These are phyloP conservation scores for Saccharomyces mikatae DNA, from an alignment of 805 yeast species.

Conservation along the genomic window DNA sequence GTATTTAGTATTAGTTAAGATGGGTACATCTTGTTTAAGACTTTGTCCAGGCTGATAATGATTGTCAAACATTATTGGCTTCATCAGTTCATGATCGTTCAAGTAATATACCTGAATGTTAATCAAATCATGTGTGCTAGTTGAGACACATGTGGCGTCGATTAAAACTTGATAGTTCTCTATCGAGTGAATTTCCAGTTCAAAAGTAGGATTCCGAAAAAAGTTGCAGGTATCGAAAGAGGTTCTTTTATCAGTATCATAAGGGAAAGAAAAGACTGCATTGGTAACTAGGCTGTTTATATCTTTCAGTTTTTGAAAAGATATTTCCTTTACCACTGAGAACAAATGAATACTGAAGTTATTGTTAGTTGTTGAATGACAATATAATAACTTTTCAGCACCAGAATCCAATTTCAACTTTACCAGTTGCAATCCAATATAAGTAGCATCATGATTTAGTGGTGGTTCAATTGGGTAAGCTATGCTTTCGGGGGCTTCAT, in stretches of 20 bases:
- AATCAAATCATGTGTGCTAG: constrained; percentile 5
- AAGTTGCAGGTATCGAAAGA: constrained; percentile 5
- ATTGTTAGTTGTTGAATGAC: constrained; percentile 19
- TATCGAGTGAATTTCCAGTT: constrained; percentile 7
- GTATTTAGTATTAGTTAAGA: constrained; percentile 18
- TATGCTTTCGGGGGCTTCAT: constrained; percentile 10
- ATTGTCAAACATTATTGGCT: constrained; percentile 17
- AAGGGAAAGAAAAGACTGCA: not conserved
- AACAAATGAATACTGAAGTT: constrained; percentile 19
- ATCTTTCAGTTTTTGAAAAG: not conserved
- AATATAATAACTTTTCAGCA: constrained; percentile 7
- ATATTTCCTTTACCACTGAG: constrained; percentile 2
- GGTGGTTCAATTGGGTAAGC: constrained; percentile 10
- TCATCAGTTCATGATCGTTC: constrained; percentile 14
- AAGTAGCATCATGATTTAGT: constrained; percentile 17
- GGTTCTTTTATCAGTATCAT: not conserved
- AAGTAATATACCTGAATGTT: constrained; percentile 19
- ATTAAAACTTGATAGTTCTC: constrained; percentile 6
- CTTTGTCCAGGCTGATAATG: constrained; percentile 8
- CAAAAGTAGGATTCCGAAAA: constrained; percentile 20
- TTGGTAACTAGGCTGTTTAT: not conserved
- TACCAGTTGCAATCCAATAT: constrained; percentile 35
- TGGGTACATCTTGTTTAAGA: constrained; percentile 7
- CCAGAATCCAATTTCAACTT: constrained; percentile 15
- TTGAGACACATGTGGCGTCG: constrained; percentile 14